Percentiles rank a stretch among this genome's conserved stretches.
Conservation (phyloP, 2,329 filamentous ascomycete species). For the Pyricularia sp. region DNA sequence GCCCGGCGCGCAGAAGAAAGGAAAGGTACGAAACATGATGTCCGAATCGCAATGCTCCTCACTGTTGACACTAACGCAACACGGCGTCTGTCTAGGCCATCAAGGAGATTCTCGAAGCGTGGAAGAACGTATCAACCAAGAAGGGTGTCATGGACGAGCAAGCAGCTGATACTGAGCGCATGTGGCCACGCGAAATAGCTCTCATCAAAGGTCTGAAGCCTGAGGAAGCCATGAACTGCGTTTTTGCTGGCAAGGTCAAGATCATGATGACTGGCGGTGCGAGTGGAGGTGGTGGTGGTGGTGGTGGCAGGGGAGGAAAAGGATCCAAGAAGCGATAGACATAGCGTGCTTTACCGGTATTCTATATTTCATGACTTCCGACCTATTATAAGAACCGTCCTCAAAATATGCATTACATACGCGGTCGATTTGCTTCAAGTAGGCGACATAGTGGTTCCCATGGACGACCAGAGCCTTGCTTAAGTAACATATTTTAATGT, state of each 20-base stretch:
- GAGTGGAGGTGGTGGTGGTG: conserved; percentile 29
- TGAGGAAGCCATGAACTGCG: conserved; percentile 69
- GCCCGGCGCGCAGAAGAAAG: conserved; percentile 83
- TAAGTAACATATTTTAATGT: background rate
- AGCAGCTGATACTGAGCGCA: conserved; percentile 56
- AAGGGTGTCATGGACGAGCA: conserved; percentile 53
- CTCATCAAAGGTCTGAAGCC: conserved; percentile 72
- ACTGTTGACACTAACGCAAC: background rate
- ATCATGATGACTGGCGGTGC: conserved; percentile 63
- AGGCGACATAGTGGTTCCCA: background rate
- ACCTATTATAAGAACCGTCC: background rate
- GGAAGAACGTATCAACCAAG: conserved; percentile 56
- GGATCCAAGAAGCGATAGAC: conserved; percentile 28
- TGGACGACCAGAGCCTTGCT: background rate
- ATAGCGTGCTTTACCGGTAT: too few species aligned
- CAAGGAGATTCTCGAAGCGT: conserved; percentile 77
- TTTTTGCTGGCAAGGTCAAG: conserved; percentile 72
- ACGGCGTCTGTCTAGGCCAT: conserved; percentile 36
- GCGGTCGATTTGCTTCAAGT: background rate
- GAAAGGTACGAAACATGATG: conserved; percentile 46
- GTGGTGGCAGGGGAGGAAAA: conserved; percentile 20
- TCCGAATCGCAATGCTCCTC: background rate
- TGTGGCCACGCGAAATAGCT: conserved; percentile 83
- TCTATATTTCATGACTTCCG: too few species aligned
- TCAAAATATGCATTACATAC: background rate